Evolutionary conservation across 768 basidiomycete genomes (phyloP).

Genomic region (Kwoniella dejecticola): DNA sequence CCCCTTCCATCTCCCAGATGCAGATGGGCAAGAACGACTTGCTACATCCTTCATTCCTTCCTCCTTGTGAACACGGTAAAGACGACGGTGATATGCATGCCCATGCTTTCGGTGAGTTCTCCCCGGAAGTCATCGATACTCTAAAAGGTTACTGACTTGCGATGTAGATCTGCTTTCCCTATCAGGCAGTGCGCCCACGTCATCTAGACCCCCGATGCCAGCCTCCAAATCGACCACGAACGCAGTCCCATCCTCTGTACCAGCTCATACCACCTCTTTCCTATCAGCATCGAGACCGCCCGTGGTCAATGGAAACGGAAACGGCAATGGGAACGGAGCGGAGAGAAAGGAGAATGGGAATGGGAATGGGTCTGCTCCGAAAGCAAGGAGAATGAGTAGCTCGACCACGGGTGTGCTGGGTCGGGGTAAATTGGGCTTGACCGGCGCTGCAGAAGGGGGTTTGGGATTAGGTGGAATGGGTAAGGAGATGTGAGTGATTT

Average conservation of each 20-base stretch:
- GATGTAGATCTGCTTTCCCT: conserved; percentile 41
- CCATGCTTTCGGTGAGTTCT: conserved; percentile 47
- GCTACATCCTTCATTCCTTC: conserved; percentile 42
- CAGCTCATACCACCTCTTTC: conserved; percentile 32
- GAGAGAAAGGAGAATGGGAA: conserved; percentile 15
- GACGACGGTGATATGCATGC: conserved; percentile 42
- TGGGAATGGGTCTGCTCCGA: conserved; percentile 21
- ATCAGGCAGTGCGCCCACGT: conserved; percentile 19
- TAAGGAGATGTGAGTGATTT: conserved; percentile 38
- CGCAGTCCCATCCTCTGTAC: conserved; percentile 39
- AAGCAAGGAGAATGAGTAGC: conserved; percentile 45
- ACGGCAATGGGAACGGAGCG: conserved; percentile 4
- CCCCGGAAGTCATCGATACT: too few species aligned
- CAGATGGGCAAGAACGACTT: conserved; percentile 32
- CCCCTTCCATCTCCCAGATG: background rate
- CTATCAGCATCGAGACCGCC: conserved; percentile 41
- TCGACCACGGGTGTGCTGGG: conserved; percentile 47
- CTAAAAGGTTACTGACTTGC: too few species aligned
- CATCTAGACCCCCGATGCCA: conserved; percentile 11
- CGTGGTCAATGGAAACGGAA: conserved; percentile 1
- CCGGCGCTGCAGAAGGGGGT: conserved; percentile 30
- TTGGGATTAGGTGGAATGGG: conserved; percentile 15
- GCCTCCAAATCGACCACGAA: conserved; percentile 25
- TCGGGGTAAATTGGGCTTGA: conserved; percentile 45
- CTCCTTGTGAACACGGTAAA: conserved; percentile 43